Conservation (phyloP, 2,329 filamentous ascomycete genomes). For the Fusarium nelsonii region DNA sequence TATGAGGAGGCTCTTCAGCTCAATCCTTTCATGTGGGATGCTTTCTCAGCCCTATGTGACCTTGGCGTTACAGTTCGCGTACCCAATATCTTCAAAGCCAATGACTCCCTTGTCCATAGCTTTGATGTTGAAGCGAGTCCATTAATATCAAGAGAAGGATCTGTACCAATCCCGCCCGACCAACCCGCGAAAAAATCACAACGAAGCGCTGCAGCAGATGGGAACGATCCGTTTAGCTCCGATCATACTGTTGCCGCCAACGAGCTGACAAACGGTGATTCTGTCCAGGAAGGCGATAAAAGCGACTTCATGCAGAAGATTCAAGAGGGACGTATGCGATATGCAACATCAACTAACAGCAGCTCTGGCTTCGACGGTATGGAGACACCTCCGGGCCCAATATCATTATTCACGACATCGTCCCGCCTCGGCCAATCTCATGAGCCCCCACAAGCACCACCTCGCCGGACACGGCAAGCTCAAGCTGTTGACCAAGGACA, state of each 20-base stretch:
- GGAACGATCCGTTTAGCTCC: slow-evolving; percentile 65
- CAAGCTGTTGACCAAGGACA: slow-evolving; percentile 64
- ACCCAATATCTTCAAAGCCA: slow-evolving; percentile 87
- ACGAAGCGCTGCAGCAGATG: slow-evolving; percentile 55
- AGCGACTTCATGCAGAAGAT: slow-evolving; percentile 70
- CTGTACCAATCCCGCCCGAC: slow-evolving; percentile 54
- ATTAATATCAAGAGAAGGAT: slow-evolving; percentile 55
- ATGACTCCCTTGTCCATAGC: slow-evolving; percentile 63
- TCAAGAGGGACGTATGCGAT: slow-evolving; percentile 63
- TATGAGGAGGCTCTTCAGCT: slow-evolving; percentile 90
- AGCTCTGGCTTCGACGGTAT: slow-evolving; percentile 65
- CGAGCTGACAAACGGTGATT: slow-evolving; percentile 58
- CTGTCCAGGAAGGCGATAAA: slow-evolving; percentile 59
- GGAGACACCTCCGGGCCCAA: slow-evolving; percentile 68
- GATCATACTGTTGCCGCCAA: slow-evolving; percentile 57
- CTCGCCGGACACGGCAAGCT: slow-evolving; percentile 66
- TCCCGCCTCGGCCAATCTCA: slow-evolving; percentile 47
- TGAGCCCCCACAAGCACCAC: slow-evolving; percentile 66
- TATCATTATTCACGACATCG: slow-evolving; percentile 39
- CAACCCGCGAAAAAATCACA: slow-evolving; percentile 57
- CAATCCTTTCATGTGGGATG: slow-evolving; percentile 99
- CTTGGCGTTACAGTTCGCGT: slow-evolving; percentile 85
- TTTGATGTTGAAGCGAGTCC: slow-evolving; percentile 56
- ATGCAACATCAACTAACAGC: slow-evolving; percentile 55
- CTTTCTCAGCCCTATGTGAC: slow-evolving; percentile 89